phyloP scores from a whole-genome alignment of 2,329 filamentous ascomycete genomes.

The Aspergillus fumigatus region DNA sequence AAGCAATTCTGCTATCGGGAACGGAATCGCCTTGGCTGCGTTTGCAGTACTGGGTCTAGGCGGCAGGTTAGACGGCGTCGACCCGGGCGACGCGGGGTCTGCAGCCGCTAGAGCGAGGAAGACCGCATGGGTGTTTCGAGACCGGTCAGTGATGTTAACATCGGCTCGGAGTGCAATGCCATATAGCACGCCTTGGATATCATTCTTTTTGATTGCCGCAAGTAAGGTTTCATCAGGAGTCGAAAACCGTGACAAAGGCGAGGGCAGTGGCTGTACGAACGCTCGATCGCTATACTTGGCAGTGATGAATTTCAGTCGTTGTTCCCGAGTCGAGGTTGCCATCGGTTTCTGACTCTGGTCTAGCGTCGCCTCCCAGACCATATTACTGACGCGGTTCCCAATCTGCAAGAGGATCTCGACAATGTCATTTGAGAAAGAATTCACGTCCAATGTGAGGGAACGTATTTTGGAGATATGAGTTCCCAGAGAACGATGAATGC shows the following conservation, averaged over 20 bases:
- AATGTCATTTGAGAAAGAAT: constrained; percentile 94
- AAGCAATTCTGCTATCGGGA: constrained; percentile 85
- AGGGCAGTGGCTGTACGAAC: constrained; percentile 69
- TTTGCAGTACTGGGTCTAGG: constrained; percentile 28
- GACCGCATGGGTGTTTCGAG: constrained; percentile 79
- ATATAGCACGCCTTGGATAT: constrained; percentile 89
- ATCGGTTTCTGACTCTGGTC: constrained; percentile 69
- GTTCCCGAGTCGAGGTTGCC: constrained; percentile 76
- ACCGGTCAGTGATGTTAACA: constrained; percentile 80
- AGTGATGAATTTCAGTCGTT: constrained; percentile 91
- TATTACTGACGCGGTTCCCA: constrained; percentile 92
- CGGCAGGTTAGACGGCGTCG: constrained; percentile 34
- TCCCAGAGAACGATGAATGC: constrained; percentile 90
- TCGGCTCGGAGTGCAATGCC: constrained; percentile 81
- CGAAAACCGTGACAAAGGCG: constrained; percentile 68
- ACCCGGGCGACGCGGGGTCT: constrained; percentile 73
- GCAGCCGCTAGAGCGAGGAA: constrained; percentile 89
- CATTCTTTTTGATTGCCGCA: constrained; percentile 91
- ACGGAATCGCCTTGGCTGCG: constrained; percentile 55
- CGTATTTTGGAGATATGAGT: constrained; percentile 98
- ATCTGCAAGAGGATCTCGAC: constrained; percentile 88
- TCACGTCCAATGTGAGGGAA: constrained; percentile 90
- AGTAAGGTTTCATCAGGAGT: constrained; percentile 84
- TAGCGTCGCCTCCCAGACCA: constrained; percentile 88
- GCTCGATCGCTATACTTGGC: constrained; percentile 84